These are phyloP conservation scores for Suillus ampliporus DNA, from an alignment of 768 basidiomycete genomes.

Conservation along the genomic window DNA sequence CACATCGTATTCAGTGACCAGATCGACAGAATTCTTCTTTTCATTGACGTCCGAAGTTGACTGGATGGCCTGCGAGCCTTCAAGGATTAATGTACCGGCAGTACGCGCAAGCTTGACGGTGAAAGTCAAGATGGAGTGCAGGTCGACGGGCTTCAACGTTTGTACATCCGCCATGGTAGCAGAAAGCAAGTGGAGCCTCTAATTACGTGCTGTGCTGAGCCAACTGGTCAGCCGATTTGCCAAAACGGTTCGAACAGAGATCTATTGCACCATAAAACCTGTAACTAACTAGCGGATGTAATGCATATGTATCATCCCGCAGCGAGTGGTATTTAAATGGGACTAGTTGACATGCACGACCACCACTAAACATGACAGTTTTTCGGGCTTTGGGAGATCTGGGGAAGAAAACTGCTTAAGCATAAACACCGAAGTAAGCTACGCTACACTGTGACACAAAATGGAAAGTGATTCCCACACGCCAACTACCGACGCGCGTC, in stretches of 20 bases:
- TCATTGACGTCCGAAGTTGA: slow-evolving; percentile 63
- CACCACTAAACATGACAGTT: no score
- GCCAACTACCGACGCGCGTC: slow-evolving; percentile 37
- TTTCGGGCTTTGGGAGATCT: background rate
- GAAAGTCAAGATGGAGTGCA: slow-evolving; percentile 70
- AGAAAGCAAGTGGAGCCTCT: slow-evolving; percentile 4
- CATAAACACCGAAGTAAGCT: background rate
- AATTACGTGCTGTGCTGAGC: background rate
- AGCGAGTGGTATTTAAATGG: background rate
- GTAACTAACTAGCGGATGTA: background rate
- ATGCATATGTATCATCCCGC: background rate
- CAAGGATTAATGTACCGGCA: slow-evolving; percentile 77
- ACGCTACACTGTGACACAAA: slow-evolving; percentile 8
- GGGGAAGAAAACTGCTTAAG: background rate
- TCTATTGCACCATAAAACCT: background rate
- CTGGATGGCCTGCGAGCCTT: slow-evolving; percentile 79
- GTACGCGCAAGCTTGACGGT: slow-evolving; percentile 71
- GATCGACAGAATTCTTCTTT: slow-evolving; percentile 94
- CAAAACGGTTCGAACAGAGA: background rate
- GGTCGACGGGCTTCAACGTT: slow-evolving; percentile 45
- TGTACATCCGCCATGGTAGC: slow-evolving; percentile 35
- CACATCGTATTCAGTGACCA: slow-evolving; percentile 95
- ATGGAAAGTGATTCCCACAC: slow-evolving; percentile 39
- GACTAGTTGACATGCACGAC: no score
- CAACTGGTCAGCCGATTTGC: background rate